These are phyloP conservation scores for Pseudocercospora pini-densiflorae DNA, from an alignment of 2,329 filamentous ascomycete species.

Conservation along the genomic window DNA sequence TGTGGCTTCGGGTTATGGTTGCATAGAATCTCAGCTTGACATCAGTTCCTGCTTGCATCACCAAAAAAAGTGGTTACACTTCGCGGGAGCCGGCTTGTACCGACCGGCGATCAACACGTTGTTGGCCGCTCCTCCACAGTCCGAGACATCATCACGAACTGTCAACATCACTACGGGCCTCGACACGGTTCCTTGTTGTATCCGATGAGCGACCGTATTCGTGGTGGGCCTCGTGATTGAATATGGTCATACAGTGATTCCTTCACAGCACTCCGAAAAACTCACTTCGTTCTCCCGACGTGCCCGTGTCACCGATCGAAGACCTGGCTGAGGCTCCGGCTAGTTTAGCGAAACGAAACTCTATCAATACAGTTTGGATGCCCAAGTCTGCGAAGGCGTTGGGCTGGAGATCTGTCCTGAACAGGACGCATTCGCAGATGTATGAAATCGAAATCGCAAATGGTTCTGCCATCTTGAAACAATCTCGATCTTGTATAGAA, in stretches of 20 bases:
- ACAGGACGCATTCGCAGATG: not conserved
- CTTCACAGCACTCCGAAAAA: not conserved
- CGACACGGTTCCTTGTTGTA: not conserved
- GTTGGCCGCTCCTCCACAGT: not conserved
- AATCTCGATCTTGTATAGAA: slow-evolving; percentile 2
- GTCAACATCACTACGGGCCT: not conserved
- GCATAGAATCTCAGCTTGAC: slow-evolving; percentile 4
- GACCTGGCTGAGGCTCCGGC: not conserved
- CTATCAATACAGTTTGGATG: not conserved
- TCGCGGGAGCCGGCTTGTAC: not conserved
- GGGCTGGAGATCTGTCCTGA: not conserved
- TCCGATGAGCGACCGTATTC: slow-evolving; percentile 1
- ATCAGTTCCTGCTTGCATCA: not conserved
- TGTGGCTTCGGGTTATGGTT: not conserved
- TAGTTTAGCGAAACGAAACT: slow-evolving; percentile 1
- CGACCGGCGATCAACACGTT: not conserved
- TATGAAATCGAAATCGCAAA: not conserved
- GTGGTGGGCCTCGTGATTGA: not conserved
- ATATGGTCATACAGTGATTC: not conserved
- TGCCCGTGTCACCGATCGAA: not conserved
- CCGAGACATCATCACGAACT: not conserved
- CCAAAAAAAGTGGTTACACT: slow-evolving; percentile 2
- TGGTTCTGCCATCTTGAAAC: not conserved
- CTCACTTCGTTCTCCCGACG: not conserved
- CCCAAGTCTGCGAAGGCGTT: not conserved